phyloP scores from a whole-genome alignment of 2,329 filamentous ascomycete species.

The Alternaria rosae region DNA sequence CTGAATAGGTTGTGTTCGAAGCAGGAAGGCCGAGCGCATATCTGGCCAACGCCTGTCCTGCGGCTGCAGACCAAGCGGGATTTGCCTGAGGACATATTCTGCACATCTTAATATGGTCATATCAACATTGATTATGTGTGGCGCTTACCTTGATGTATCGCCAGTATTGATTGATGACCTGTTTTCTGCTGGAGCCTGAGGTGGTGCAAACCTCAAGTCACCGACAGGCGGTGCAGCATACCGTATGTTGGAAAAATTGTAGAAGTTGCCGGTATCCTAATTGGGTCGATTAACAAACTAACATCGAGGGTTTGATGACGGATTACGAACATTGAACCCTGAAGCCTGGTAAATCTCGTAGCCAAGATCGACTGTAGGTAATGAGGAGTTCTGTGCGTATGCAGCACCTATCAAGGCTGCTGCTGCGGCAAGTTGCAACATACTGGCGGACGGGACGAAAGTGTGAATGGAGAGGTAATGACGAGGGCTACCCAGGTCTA shows the following conservation, averaged over 20 bases:
- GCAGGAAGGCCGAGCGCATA: conserved; percentile 37
- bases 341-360: conserved; percentile 61
- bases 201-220: conserved; percentile 59
- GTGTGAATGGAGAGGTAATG: neutral
- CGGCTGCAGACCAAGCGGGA: conserved; percentile 55
- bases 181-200: conserved; percentile 53
- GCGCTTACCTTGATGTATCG: conserved; percentile 40
- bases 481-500: neutral
- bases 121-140: neutral
- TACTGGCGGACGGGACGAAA: conserved; percentile 9
- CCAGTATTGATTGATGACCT: conserved; percentile 58
- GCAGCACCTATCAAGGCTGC: conserved; percentile 33
- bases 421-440: conserved; percentile 30
- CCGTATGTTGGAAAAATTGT: conserved; percentile 65
- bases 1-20: conserved; percentile 40
- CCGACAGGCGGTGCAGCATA: conserved; percentile 63
- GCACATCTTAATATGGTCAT: conserved; percentile 1
- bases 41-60: conserved; percentile 43
- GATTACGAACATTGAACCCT: conserved; percentile 52
- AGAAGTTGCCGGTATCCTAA: conserved; percentile 53
- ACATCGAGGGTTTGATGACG: neutral
- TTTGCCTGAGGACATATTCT: conserved; percentile 47
- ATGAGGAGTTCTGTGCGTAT: conserved; percentile 33
- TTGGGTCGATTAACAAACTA: conserved; percentile 4
- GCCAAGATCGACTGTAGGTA: conserved; percentile 61